Evolutionary conservation across 768 basidiomycete species (phyloP).

Genomic region (Leccinum imitatum): DNA sequence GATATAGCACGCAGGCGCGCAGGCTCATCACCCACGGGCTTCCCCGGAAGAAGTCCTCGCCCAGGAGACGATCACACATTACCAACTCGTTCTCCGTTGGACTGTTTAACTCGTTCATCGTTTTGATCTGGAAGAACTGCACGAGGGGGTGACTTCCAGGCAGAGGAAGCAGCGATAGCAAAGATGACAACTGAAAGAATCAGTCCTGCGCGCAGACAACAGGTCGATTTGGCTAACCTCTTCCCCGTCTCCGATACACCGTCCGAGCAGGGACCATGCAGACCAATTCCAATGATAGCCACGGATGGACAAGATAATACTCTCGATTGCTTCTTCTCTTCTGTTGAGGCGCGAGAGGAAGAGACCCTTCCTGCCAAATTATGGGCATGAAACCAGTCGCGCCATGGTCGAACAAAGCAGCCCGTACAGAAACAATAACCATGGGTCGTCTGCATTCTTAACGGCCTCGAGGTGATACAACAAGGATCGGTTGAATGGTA

Average conservation of each 20-base stretch:
- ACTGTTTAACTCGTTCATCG: constrained; percentile 85
- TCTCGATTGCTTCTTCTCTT: constrained; percentile 85
- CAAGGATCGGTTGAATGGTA: constrained; percentile 61
- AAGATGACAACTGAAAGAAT: constrained; percentile 40
- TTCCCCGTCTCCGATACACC: constrained; percentile 78
- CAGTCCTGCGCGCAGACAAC: constrained; percentile 3
- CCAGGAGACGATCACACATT: constrained; percentile 76
- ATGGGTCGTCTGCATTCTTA: constrained; percentile 65
- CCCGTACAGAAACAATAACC: constrained; percentile 75
- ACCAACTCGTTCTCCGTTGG: constrained; percentile 84
- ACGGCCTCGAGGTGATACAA: constrained; percentile 60
- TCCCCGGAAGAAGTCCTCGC: constrained; percentile 70
- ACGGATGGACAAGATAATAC: constrained; percentile 69
- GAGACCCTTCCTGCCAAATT: constrained; percentile 65
- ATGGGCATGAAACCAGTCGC: not conserved
- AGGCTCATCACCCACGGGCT: constrained; percentile 87
- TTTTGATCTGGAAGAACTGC: constrained; percentile 82
- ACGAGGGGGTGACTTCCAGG: constrained; percentile 54
- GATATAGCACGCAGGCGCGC: constrained; percentile 84
- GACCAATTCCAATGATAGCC: constrained; percentile 94
- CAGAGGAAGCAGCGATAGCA: constrained; percentile 46
- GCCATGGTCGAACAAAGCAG: constrained; percentile 1
- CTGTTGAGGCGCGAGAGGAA: constrained; percentile 77
- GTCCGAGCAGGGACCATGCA: constrained; percentile 80
- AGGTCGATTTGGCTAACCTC: constrained; percentile 53